phyloP scores from a whole-genome alignment of 306 rosid species.

The Trichosanthes cucumerina region DNA sequence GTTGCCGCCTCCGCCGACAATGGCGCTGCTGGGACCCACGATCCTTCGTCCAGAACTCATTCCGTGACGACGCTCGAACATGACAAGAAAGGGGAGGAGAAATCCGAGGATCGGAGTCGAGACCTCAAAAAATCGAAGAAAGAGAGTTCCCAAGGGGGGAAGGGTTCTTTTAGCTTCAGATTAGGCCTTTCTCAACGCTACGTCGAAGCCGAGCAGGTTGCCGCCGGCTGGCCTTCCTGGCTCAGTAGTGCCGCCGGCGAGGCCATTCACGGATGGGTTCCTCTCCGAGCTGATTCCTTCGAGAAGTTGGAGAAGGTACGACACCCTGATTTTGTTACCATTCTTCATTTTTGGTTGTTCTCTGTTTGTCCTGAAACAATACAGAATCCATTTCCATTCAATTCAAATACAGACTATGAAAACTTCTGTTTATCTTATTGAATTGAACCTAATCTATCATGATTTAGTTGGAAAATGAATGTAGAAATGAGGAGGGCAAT shows the following conservation, averaged over 20 bases:
- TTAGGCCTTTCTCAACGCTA: constrained; percentile 33
- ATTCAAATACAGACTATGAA: background rate
- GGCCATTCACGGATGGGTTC: constrained; percentile 89
- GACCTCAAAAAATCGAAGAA: constrained; percentile 33
- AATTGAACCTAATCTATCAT: background rate
- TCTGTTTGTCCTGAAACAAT: background rate
- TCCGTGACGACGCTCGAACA: constrained; percentile 1
- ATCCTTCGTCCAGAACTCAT: constrained; percentile 13
- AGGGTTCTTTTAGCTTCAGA: constrained; percentile 35
- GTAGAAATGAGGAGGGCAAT: background rate
- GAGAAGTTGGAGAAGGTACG: constrained; percentile 84
- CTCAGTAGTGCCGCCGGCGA: constrained; percentile 66
- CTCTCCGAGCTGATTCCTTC: constrained; percentile 81
- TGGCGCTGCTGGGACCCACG: constrained; percentile 14
- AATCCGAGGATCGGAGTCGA: constrained; percentile 26
- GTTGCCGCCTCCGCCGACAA: constrained; percentile 2
- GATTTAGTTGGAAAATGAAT: no score
- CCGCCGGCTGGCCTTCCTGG: constrained; percentile 99
- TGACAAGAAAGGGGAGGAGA: constrained; percentile 18
- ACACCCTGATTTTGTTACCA: background rate
- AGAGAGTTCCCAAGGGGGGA: constrained; percentile 25
- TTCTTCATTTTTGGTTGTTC: background rate
- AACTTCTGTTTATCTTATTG: background rate
- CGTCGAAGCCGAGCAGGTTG: constrained; percentile 66
- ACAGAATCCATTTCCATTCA: background rate